Evolutionary conservation across 192 early-diverging fungal species (phyloP).

Genomic region (Gonapodya prolifera): DNA sequence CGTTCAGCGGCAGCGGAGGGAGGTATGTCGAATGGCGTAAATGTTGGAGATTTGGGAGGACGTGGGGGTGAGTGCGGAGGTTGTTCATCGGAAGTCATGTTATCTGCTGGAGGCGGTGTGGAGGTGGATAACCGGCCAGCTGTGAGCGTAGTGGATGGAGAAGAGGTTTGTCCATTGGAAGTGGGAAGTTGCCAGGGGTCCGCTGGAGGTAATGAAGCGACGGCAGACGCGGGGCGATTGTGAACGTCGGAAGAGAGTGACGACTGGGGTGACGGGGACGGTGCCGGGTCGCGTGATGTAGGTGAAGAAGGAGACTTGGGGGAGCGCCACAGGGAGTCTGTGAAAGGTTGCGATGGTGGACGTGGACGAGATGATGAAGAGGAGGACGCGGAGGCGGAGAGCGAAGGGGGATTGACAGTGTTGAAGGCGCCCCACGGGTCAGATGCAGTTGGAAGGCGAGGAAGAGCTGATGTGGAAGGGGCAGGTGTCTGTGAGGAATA

Average conservation of each 20-base stretch:
- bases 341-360: background rate
- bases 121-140: background rate
- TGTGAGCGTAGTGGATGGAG: no score
- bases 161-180: background rate
- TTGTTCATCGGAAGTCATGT: no score
- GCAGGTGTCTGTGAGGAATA: background rate
- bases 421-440: background rate
- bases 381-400: background rate
- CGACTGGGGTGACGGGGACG: background rate
- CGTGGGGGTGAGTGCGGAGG: no score
- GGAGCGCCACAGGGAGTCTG: background rate
- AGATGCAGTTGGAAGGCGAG: background rate
- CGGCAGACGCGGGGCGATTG: no score
- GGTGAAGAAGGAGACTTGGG: background rate
- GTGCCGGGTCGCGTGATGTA: background rate
- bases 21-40: background rate
- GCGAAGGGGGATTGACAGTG: background rate
- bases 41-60: background rate
- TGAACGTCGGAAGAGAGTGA: background rate
- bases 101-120: background rate
- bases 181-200: background rate
- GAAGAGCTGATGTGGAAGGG: background rate
- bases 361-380: no score
- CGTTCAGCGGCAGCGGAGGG: background rate
- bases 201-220: background rate